Conservation (phyloP, 305 asterid genomes). For the Rubia peregrina region DNA sequence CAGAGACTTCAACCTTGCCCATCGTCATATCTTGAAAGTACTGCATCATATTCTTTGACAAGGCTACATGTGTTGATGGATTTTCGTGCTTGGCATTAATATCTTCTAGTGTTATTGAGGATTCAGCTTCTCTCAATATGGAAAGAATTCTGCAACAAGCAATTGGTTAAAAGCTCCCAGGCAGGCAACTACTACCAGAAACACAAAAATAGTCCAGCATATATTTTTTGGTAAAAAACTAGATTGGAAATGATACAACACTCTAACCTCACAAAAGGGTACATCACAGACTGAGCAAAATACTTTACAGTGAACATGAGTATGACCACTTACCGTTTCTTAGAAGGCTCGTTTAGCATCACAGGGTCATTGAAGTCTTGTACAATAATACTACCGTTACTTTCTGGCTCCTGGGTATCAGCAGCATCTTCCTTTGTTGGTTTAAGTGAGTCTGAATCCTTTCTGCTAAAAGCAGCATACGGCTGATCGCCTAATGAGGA, state of each 20-base stretch:
- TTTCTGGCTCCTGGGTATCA: constrained; percentile 28
- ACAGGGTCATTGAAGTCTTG: constrained; percentile 25
- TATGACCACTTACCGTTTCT: constrained; percentile 40
- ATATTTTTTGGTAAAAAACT: not conserved
- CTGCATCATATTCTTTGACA: constrained; percentile 34
- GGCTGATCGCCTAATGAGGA: constrained; percentile 39
- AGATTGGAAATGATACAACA: not conserved
- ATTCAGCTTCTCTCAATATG: constrained; percentile 49
- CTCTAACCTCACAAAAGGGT: not conserved
- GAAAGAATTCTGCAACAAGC: constrained; percentile 40
- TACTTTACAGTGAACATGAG: not conserved
- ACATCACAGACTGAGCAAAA: not conserved
- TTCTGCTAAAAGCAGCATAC: constrained; percentile 20
- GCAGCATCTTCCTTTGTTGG: not conserved
- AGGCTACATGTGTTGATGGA: constrained; percentile 44
- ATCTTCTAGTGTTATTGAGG: constrained; percentile 44
- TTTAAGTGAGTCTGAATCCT: constrained; percentile 30
- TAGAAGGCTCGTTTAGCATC: constrained; percentile 46
- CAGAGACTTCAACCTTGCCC: constrained; percentile 73
- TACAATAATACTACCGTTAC: constrained; percentile 27
- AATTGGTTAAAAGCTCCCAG: not conserved
- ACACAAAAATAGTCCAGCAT: not conserved
- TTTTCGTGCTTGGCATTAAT: constrained; percentile 29
- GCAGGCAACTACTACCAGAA: not conserved
- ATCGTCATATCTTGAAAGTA: constrained; percentile 41